Evolutionary conservation across 345 rosid genomes (phyloP).

Genomic region (Citrus inodora): DNA sequence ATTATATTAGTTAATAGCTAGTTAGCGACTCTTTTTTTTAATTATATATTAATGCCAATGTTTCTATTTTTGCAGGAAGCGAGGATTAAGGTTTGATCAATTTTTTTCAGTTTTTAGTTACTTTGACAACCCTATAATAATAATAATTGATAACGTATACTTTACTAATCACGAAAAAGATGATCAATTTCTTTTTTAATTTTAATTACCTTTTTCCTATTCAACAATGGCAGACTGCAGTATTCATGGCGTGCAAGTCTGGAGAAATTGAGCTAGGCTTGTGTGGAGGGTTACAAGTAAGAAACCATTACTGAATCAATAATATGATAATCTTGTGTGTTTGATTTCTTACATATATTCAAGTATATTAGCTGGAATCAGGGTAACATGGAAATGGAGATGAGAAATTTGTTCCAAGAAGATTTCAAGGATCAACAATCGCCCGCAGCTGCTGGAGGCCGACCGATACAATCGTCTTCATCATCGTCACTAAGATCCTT

Average conservation of each 20-base stretch:
- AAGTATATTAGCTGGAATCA: constrained; percentile 9
- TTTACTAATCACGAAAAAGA: not conserved
- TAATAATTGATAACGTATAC: not conserved
- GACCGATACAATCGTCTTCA: constrained; percentile 45
- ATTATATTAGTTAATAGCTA: no score
- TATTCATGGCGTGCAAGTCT: constrained; percentile 74
- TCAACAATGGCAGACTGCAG: constrained; percentile 44
- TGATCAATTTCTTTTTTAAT: not conserved
- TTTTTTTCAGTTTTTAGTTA: not conserved
- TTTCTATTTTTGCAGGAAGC: constrained; percentile 60
- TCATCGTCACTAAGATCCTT: constrained; percentile 71
- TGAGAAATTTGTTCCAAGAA: constrained; percentile 51
- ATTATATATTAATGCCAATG: not conserved
- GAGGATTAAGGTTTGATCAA: constrained; percentile 59
- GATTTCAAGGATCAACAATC: constrained; percentile 40
- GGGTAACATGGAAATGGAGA: constrained; percentile 52
- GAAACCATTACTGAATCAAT: not conserved
- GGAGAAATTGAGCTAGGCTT: constrained; percentile 91
- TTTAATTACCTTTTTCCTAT: not conserved
- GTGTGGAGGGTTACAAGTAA: constrained; percentile 48
- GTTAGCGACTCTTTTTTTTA: no score
- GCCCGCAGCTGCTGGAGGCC: constrained; percentile 25
- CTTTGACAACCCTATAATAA: not conserved
- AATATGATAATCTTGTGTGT: not conserved
- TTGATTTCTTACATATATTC: no score